Evolutionary conservation across 805 yeast genomes (phyloP).

Genomic region (Brettanomyces custersianus): DNA sequence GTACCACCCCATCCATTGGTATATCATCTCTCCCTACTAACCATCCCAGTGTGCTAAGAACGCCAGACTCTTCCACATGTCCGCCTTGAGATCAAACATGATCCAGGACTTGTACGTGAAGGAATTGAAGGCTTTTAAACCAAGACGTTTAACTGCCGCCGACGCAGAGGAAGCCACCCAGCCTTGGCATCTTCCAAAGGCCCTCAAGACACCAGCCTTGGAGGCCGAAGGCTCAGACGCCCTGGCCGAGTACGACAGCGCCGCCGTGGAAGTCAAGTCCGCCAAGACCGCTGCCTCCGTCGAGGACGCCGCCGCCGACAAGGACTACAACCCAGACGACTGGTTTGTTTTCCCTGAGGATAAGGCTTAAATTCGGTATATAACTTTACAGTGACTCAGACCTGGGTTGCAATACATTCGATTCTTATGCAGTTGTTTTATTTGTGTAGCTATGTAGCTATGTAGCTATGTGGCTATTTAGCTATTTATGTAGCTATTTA

Average conservation of each 20-base stretch:
- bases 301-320: conserved; percentile 30
- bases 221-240: conserved; percentile 63
- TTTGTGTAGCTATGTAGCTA: too few species aligned
- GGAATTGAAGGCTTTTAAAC: conserved; percentile 85
- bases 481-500: too few species aligned
- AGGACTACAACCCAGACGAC: conserved; percentile 49
- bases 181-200: conserved; percentile 74
- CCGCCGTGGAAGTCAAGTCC: conserved; percentile 67
- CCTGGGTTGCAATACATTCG: neutral
- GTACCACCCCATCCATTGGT: too few species aligned
- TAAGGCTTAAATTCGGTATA: conserved; percentile 19
- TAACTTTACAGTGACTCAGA: conserved; percentile 3
- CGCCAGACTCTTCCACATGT: conserved; percentile 20
- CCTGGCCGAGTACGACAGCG: conserved; percentile 56
- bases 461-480: too few species aligned
- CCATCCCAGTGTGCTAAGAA: too few species aligned
- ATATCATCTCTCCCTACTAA: too few species aligned
- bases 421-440: too few species aligned
- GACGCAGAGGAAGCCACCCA: conserved; percentile 75
- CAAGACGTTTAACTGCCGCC: conserved; percentile 60
- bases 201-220: conserved; percentile 65
- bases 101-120: conserved; percentile 78
- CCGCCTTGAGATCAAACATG: conserved; percentile 35
- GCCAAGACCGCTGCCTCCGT: conserved; percentile 33
- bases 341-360: conserved; percentile 78